Evolutionary conservation across 2,329 filamentous ascomycete species (phyloP).

Genomic region (Monilinia laxa): DNA sequence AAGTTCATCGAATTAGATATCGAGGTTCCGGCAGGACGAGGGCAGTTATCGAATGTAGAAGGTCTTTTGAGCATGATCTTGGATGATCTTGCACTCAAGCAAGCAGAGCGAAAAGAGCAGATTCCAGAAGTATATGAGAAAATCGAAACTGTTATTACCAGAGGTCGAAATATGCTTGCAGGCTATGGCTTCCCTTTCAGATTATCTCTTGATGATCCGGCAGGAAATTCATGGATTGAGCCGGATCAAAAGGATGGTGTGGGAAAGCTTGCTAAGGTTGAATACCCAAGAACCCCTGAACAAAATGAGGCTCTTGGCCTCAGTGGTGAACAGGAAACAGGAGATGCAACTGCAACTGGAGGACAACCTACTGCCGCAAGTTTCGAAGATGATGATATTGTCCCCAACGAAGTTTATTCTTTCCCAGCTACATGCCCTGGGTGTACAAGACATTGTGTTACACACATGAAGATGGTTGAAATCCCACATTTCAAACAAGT

Average conservation of each 20-base stretch:
- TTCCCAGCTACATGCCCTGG: slow-evolving; percentile 91
- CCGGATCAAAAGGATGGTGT: slow-evolving; percentile 75
- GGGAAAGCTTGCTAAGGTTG: slow-evolving; percentile 85
- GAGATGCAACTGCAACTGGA: slow-evolving; percentile 49
- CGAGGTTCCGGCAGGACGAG: slow-evolving; percentile 86
- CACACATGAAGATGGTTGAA: slow-evolving; percentile 98
- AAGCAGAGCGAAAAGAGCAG: slow-evolving; percentile 76
- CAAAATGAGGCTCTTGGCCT: slow-evolving; percentile 88
- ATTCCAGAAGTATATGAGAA: slow-evolving; percentile 77
- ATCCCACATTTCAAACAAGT: slow-evolving; percentile 99
- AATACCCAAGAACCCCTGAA: slow-evolving; percentile 78
- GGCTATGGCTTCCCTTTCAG: slow-evolving; percentile 84
- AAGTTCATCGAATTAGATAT: slow-evolving; percentile 89
- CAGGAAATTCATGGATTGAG: slow-evolving; percentile 95
- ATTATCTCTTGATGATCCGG: slow-evolving; percentile 82
- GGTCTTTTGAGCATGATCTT: slow-evolving; percentile 77
- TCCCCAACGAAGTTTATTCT: slow-evolving; percentile 88
- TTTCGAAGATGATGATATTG: slow-evolving; percentile 66
- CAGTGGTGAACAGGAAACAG: slow-evolving; percentile 56
- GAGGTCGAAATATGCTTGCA: slow-evolving; percentile 72
- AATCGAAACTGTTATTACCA: slow-evolving; percentile 72
- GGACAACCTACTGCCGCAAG: slow-evolving; percentile 45
- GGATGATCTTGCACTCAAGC: slow-evolving; percentile 76
- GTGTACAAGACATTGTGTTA: slow-evolving; percentile 80
- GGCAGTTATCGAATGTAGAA: slow-evolving; percentile 91